These are phyloP conservation scores for Phytopythium boreale DNA, from an alignment of 352 stramenopile genomes.

Conservation along the genomic window DNA sequence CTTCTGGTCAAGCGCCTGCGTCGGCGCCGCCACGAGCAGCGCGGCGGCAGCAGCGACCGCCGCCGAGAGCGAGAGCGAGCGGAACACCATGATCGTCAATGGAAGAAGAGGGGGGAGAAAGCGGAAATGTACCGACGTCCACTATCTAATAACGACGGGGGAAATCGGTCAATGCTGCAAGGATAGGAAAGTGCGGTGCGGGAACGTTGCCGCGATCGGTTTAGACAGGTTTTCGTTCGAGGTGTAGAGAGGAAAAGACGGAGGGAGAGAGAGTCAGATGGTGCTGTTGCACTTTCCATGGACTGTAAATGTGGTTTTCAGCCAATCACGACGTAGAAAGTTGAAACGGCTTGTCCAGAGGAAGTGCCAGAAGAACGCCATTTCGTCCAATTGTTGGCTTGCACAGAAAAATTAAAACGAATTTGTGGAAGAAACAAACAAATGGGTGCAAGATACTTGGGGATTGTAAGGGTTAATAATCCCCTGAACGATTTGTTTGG, in stretches of 20 bases:
- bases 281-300: background rate
- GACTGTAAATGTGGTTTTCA: background rate
- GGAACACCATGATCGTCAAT: conserved; percentile 17
- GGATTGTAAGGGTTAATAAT: background rate
- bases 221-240: background rate
- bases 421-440: background rate
- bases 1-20: conserved; percentile 61
- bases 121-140: background rate
- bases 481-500: background rate
- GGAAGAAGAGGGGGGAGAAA: no score
- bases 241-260: background rate
- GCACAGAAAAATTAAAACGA: background rate
- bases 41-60: conserved; percentile 13
- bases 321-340: background rate
- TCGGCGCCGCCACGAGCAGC: conserved; percentile 27
- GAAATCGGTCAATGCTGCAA: background rate
- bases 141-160: background rate
- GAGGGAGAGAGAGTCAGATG: conserved; percentile 3
- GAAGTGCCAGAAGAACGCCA: background rate
- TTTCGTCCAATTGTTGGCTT: background rate
- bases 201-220: background rate
- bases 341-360: background rate
- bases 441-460: background rate
- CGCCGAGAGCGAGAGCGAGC: conserved; percentile 22
- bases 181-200: background rate